These are phyloP conservation scores for Hypholoma fasciculare DNA, from an alignment of 768 basidiomycete species.

Conservation along the genomic window DNA sequence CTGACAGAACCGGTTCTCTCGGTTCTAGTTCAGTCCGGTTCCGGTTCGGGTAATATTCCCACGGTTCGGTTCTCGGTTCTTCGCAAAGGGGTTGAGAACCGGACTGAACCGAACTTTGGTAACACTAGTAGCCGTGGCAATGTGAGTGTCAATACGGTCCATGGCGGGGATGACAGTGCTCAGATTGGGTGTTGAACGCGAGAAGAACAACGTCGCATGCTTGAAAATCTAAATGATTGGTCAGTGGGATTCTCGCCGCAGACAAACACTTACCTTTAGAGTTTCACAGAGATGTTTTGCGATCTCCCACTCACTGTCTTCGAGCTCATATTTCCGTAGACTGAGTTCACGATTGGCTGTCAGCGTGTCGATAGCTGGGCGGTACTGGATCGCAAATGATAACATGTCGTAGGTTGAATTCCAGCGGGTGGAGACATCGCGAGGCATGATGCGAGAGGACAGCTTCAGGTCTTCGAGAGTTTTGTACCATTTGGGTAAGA, in stretches of 20 bases:
- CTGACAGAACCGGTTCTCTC: too few relatives aligned
- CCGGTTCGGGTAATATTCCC: too few relatives aligned
- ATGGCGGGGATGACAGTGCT: conserved; percentile 16
- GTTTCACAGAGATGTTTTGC: conserved; percentile 27
- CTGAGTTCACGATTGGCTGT: conserved; percentile 19
- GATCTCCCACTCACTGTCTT: conserved; percentile 31
- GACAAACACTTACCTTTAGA: conserved; percentile 24
- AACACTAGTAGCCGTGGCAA: conserved; percentile 12
- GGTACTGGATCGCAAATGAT: conserved; percentile 26
- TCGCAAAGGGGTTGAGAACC: too few relatives aligned
- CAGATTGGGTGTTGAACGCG: conserved; percentile 11
- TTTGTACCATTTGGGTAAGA: not conserved
- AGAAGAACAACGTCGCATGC: conserved; percentile 18
- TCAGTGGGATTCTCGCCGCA: not conserved
- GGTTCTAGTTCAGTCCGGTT: too few relatives aligned
- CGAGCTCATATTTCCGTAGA: conserved; percentile 26
- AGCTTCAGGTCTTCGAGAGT: conserved; percentile 14
- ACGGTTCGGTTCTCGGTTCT: too few relatives aligned
- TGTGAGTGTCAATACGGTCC: conserved; percentile 15
- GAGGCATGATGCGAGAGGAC: conserved; percentile 27
- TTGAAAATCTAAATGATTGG: conserved; percentile 11
- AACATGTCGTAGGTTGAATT: conserved; percentile 41
- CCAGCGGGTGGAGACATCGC: conserved; percentile 38
- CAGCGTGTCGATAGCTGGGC: conserved; percentile 23
- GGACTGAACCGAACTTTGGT: too few relatives aligned